A percentile compares a stretch with the other conserved stretches of the same genome.
These are phyloP conservation scores for Ogataea ramenticola DNA, from an alignment of 805 yeast species.

Conservation along the genomic window DNA sequence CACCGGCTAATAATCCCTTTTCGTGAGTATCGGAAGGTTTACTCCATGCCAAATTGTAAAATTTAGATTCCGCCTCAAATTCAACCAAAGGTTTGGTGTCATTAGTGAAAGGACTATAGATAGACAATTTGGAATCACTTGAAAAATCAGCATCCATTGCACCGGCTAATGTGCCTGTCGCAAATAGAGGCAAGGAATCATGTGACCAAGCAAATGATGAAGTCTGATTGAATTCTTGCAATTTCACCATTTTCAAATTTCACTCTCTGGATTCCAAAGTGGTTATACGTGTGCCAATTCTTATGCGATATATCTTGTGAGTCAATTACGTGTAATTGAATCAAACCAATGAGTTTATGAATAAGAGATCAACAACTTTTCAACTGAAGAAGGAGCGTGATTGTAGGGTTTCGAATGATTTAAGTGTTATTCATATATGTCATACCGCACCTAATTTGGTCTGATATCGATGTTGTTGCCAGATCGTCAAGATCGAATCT, in stretches of 20 bases:
- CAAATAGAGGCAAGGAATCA: slow-evolving; percentile 65
- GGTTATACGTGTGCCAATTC: too few relatives aligned
- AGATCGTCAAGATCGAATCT: not conserved
- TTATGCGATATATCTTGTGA: too few relatives aligned
- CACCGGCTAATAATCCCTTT: slow-evolving; percentile 71
- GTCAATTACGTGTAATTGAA: too few relatives aligned
- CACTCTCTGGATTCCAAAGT: slow-evolving; percentile 10
- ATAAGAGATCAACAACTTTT: too few relatives aligned
- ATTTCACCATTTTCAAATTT: slow-evolving; percentile 53
- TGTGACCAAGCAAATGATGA: slow-evolving; percentile 97
- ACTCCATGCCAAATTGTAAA: slow-evolving; percentile 84
- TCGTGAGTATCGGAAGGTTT: slow-evolving; percentile 41
- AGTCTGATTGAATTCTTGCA: slow-evolving; percentile 75
- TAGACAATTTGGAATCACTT: slow-evolving; percentile 66
- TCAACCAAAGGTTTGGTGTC: slow-evolving; percentile 36
- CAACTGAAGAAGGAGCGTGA: too few relatives aligned
- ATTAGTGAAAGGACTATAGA: slow-evolving; percentile 58
- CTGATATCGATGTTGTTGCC: too few relatives aligned
- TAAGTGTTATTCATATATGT: slow-evolving; percentile 9
- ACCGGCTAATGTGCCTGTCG: slow-evolving; percentile 93
- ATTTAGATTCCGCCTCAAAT: slow-evolving; percentile 47
- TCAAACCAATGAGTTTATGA: too few relatives aligned
- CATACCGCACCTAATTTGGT: too few relatives aligned
- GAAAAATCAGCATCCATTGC: slow-evolving; percentile 87
- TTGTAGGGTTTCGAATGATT: too few relatives aligned